phyloP scores from a whole-genome alignment of 2,329 filamentous ascomycete species.

The Alternaria rosae region DNA sequence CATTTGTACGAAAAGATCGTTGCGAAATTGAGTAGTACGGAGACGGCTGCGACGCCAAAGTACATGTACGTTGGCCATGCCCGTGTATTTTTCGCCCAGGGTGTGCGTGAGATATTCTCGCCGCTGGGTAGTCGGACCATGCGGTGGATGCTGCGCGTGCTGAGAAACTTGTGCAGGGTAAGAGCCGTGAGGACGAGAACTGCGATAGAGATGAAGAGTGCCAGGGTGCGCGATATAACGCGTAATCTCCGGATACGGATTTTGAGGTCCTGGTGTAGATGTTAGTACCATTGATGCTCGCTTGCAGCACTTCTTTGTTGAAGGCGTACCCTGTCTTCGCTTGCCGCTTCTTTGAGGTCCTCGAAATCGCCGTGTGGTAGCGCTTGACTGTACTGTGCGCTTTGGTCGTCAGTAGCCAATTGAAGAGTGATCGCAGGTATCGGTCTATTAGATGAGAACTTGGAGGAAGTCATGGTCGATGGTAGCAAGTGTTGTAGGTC shows the following conservation, averaged over 20 bases:
- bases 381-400: slow-evolving; percentile 6
- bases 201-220: slow-evolving; percentile 44
- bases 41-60: slow-evolving; percentile 41
- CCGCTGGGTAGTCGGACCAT: slow-evolving; percentile 22
- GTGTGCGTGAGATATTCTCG: slow-evolving; percentile 41
- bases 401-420: background rate
- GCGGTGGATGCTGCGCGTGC: slow-evolving; percentile 41
- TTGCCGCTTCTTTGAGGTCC: slow-evolving; percentile 21
- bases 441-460: background rate
- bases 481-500: slow-evolving; percentile 1
- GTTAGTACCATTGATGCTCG: slow-evolving; percentile 1
- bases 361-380: slow-evolving; percentile 25
- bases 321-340: slow-evolving; percentile 30
- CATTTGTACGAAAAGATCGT: slow-evolving; percentile 46
- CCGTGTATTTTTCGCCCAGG: slow-evolving; percentile 49
- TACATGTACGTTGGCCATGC: slow-evolving; percentile 54
- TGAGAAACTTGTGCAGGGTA: slow-evolving; percentile 50
- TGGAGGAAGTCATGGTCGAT: background rate
- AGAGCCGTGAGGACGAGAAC: slow-evolving; percentile 48
- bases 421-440: slow-evolving; percentile 28
- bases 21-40: slow-evolving; percentile 44
- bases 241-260: slow-evolving; percentile 48
- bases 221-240: slow-evolving; percentile 46
- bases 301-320: background rate
- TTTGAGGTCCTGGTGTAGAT: slow-evolving; percentile 44